phyloP scores from a whole-genome alignment of 2,329 filamentous ascomycete genomes.

The Penicillium sp. region DNA sequence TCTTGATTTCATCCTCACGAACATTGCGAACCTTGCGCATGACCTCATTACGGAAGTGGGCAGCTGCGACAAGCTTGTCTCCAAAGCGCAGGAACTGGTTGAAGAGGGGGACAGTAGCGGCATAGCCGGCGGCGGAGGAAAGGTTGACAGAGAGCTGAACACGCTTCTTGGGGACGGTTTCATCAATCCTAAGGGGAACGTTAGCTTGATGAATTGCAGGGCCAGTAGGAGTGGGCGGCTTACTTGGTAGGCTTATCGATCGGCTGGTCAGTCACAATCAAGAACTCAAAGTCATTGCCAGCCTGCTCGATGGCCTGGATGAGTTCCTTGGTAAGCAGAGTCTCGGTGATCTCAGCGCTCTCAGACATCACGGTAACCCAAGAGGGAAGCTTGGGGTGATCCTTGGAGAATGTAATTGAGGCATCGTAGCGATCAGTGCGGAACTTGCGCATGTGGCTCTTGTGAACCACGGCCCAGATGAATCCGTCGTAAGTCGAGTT shows the following conservation, averaged over 20 bases:
- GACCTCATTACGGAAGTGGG: conserved; percentile 88
- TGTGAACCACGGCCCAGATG: conserved; percentile 94
- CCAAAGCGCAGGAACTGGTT: conserved; percentile 79
- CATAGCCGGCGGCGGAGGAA: conserved; percentile 59
- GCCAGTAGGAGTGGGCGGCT: conserved; percentile 34
- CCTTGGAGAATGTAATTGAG: conserved; percentile 89
- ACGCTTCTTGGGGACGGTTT: conserved; percentile 82
- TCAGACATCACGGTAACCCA: conserved; percentile 97
- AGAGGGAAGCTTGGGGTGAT: conserved; percentile 80
- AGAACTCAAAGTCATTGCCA: conserved; percentile 78
- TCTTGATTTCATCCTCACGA: conserved; percentile 76
- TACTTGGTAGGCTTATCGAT: conserved; percentile 82
- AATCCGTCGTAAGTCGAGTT: conserved; percentile 79
- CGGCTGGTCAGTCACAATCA: conserved; percentile 89
- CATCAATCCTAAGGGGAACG: conserved; percentile 65
- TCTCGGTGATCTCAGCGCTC: conserved; percentile 89
- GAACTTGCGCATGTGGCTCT: conserved; percentile 85
- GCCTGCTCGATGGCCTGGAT: conserved; percentile 75
- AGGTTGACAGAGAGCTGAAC: conserved; percentile 73
- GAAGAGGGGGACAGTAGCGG: conserved; percentile 71
- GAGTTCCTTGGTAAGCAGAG: conserved; percentile 83
- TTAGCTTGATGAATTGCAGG: neutral
- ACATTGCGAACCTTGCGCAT: conserved; percentile 76
- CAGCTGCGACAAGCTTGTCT: conserved; percentile 72
- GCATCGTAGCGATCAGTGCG: conserved; percentile 93